A percentile compares a stretch with the other conserved stretches of the same genome.
Conservation (phyloP, 2,329 filamentous ascomycete species). For the Esteya vermicola region DNA sequence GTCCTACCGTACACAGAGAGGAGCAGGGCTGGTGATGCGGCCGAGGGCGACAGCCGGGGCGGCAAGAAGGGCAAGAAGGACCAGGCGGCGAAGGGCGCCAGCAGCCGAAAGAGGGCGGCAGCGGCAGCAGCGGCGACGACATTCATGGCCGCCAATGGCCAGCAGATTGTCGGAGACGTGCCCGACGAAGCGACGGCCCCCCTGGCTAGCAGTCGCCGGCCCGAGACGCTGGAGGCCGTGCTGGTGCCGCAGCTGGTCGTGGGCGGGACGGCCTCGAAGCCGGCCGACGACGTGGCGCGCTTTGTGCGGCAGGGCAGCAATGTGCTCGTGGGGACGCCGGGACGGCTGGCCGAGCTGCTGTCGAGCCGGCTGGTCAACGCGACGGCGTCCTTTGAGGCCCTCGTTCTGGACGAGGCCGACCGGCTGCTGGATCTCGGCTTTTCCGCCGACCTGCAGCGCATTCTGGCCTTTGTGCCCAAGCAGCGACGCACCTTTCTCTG, state of each 20-base stretch:
- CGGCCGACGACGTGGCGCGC: conserved; percentile 71
- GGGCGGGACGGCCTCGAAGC: conserved; percentile 56
- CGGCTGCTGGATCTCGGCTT: conserved; percentile 86
- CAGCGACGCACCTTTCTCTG: conserved; percentile 88
- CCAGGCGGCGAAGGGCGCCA: conserved; percentile 38
- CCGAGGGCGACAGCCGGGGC: conserved; percentile 12
- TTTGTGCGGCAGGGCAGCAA: conserved; percentile 82
- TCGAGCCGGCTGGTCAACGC: conserved; percentile 79
- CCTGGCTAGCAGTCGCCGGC: conserved; percentile 17
- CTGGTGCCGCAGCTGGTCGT: conserved; percentile 79
- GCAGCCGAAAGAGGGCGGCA: conserved; percentile 9
- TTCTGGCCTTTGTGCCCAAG: conserved; percentile 74
- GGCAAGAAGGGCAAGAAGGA: neutral
- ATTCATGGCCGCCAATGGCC: conserved; percentile 7
- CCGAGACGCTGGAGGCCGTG: conserved; percentile 28
- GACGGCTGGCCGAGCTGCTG: conserved; percentile 75
- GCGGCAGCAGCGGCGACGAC: neutral
- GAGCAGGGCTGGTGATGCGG: neutral
- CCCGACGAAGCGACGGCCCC: neutral
- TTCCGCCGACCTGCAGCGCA: conserved; percentile 77
- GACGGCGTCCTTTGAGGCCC: conserved; percentile 77
- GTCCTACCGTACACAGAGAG: conserved; percentile 32
- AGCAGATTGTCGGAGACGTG: conserved; percentile 8
- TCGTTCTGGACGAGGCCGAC: conserved; percentile 92
- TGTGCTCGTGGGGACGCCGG: conserved; percentile 73